Evolutionary conservation across 2,329 filamentous ascomycete genomes (phyloP), one percentile per base, ranked within the genome.

Genomic region (Periconia macrospinosa): DNA sequence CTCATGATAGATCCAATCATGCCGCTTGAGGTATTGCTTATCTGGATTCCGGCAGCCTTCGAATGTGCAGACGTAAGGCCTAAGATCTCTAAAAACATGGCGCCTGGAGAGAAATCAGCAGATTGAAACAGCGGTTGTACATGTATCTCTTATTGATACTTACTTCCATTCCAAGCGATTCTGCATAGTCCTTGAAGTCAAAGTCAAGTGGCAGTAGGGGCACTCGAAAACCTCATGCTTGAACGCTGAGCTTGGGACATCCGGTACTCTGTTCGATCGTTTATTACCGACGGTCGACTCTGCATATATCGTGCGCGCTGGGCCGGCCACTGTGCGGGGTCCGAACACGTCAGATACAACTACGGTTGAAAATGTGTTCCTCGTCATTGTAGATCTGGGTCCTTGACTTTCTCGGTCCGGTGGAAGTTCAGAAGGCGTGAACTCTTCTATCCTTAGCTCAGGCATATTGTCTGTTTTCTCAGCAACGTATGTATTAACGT

Each of bases 61-160:
- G 35, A 52, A 59, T 2, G 56, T 56, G 19, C 54, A 59, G n/a
- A 56, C 37, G 30, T 59, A 59, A 1, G 56, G 54, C 18, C 52
- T 30, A 1, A 59, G 48, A 19, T 59, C 56, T 23, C 20, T 18
- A 14, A 59, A 41, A 17, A 59, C 51, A 30, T 59, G 56, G 15
- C 37, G 45, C 30, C 56, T 56, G 14, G 15, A 33, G 10, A 14
- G 10, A 2, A 14, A 23, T 45, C 7, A 45, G 43, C 23, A 45
- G 11, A 27, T 27, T 27, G 3, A 27, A 8, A 27, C 5, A 8
- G 23, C 23, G 23, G 8, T 8, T 3, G 23, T 27, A 8, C 23
- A 27, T 8, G 5, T 27, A 27, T 27, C n/a, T n/a, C n/a, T 27
- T 3, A 27, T 27, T 27, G 23, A n/a, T 14, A 48, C 53, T n/a